Evolutionary conservation across 768 basidiomycete genomes (phyloP).

Genomic region (Podaxis pistillaris): DNA sequence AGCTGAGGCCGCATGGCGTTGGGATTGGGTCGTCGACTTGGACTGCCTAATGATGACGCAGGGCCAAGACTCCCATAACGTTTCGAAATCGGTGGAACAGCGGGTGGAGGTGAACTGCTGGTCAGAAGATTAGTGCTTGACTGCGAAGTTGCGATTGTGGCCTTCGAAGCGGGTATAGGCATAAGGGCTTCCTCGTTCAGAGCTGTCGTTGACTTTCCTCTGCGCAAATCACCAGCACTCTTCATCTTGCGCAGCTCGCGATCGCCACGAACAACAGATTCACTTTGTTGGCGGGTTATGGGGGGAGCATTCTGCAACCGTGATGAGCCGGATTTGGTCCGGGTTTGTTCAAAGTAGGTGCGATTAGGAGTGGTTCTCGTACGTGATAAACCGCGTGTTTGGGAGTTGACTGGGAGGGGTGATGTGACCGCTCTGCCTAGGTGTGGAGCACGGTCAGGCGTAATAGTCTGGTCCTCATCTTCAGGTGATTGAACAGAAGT

Average conservation of each 20-base stretch:
- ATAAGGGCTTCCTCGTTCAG: conserved; percentile 26
- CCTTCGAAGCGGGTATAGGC: conserved; percentile 44
- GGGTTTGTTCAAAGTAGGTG: conserved; percentile 44
- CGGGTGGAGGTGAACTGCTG: conserved; percentile 32
- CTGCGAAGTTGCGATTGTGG: conserved; percentile 47
- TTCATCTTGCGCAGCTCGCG: conserved; percentile 81
- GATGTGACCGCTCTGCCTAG: conserved; percentile 53
- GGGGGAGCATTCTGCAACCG: conserved; percentile 12
- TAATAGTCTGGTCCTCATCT: conserved; percentile 77
- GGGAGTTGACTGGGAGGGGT: conserved; percentile 34
- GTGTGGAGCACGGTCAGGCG: conserved; percentile 54
- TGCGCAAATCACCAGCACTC: conserved; percentile 78
- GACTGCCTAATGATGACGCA: conserved; percentile 35
- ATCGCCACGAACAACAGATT: conserved; percentile 43
- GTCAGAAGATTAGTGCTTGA: conserved; percentile 68
- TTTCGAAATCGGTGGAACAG: conserved; percentile 38
- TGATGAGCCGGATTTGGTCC: conserved; percentile 29
- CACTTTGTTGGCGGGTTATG: conserved; percentile 28
- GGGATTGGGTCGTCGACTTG: conserved; percentile 33
- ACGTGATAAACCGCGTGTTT: conserved; percentile 52
- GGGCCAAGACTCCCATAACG: conserved; percentile 73
- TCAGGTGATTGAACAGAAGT: conserved; percentile 35
- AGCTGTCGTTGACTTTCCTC: conserved; percentile 34
- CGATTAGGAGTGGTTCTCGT: conserved; percentile 78
- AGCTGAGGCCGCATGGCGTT: conserved; percentile 37